These are phyloP conservation scores for Pleurotus citrinopileatus DNA, from an alignment of 768 basidiomycete genomes.

Conservation along the genomic window DNA sequence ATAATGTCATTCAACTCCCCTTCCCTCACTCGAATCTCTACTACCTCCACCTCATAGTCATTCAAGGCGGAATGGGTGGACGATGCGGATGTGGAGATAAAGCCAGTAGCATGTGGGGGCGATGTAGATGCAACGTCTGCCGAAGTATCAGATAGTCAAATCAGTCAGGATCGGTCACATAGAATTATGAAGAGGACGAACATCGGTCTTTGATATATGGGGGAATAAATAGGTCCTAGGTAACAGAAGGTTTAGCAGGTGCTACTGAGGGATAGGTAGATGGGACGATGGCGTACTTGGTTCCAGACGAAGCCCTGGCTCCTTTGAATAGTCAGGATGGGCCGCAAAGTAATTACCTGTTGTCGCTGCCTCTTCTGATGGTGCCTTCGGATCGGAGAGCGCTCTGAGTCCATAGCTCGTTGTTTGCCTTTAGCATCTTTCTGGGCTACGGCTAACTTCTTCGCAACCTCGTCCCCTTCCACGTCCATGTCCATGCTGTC, in stretches of 20 bases:
- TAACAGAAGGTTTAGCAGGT: neutral
- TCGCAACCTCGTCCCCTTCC: slow-evolving; percentile 33
- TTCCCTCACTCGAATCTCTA: slow-evolving; percentile 81
- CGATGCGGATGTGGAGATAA: slow-evolving; percentile 65
- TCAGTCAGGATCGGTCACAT: neutral
- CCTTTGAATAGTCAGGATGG: slow-evolving; percentile 82
- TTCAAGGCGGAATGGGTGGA: slow-evolving; percentile 64
- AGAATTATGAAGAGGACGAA: slow-evolving; percentile 40
- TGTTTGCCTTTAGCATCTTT: slow-evolving; percentile 81
- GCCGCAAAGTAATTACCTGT: slow-evolving; percentile 62
- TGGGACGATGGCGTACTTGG: slow-evolving; percentile 49
- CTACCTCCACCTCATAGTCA: slow-evolving; percentile 84
- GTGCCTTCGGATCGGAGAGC: slow-evolving; percentile 41
- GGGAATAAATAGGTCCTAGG: slow-evolving; percentile 80
- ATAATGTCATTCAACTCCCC: slow-evolving; percentile 78
- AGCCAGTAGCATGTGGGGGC: slow-evolving; percentile 65
- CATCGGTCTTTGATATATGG: slow-evolving; percentile 91
- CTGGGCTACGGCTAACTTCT: slow-evolving; percentile 38
- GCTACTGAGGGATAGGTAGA: neutral
- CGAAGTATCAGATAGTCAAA: slow-evolving; percentile 9
- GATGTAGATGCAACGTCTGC: slow-evolving; percentile 82
- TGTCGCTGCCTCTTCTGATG: slow-evolving; percentile 53
- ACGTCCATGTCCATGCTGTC: slow-evolving; percentile 60
- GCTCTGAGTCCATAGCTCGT: slow-evolving; percentile 68
- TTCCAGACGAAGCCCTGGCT: slow-evolving; percentile 93